A percentile compares a stretch with the other conserved stretches of the same genome.
These are phyloP conservation scores for Talaromyces sp. DNA, from an alignment of 2,329 filamentous ascomycete genomes.

Conservation along the genomic window DNA sequence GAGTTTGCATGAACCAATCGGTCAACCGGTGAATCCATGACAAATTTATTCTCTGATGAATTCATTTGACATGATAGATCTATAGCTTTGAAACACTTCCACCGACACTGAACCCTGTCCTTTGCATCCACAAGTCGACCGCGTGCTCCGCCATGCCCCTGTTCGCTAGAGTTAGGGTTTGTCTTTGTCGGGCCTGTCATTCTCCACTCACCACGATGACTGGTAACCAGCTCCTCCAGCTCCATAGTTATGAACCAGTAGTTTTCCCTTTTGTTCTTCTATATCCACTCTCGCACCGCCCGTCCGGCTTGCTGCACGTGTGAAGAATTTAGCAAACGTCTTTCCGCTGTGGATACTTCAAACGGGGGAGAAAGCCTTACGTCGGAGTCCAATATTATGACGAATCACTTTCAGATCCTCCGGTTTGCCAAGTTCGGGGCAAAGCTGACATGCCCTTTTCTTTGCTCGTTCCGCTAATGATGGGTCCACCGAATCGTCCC, in stretches of 20 bases:
- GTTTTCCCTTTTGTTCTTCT: conserved; percentile 4
- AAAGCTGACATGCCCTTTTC: conserved; percentile 7
- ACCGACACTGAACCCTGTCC: not conserved
- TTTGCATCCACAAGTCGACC: conserved; percentile 3
- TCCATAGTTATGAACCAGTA: conserved; percentile 10
- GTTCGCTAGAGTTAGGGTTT: not conserved
- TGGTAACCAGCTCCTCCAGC: conserved; percentile 10
- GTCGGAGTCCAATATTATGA: conserved; percentile 8
- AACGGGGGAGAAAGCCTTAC: not conserved
- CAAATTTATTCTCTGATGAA: not conserved
- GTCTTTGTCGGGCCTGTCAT: not conserved
- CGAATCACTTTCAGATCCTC: conserved; percentile 8
- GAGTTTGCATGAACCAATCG: not conserved
- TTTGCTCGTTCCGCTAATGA: conserved; percentile 5
- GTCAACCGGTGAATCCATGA: not conserved
- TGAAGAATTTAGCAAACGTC: not conserved
- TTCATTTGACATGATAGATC: not conserved
- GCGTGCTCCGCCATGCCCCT: conserved; percentile 13
- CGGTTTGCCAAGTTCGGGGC: conserved; percentile 6
- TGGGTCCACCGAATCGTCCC: conserved; percentile 5
- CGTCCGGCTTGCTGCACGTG: not conserved
- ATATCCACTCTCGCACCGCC: conserved; percentile 11
- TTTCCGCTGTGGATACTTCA: not conserved
- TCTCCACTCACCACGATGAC: conserved; percentile 9
- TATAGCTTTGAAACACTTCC: not conserved